Evolutionary conservation across 768 basidiomycete species (phyloP).

Genomic region (Boletus fagicola): DNA sequence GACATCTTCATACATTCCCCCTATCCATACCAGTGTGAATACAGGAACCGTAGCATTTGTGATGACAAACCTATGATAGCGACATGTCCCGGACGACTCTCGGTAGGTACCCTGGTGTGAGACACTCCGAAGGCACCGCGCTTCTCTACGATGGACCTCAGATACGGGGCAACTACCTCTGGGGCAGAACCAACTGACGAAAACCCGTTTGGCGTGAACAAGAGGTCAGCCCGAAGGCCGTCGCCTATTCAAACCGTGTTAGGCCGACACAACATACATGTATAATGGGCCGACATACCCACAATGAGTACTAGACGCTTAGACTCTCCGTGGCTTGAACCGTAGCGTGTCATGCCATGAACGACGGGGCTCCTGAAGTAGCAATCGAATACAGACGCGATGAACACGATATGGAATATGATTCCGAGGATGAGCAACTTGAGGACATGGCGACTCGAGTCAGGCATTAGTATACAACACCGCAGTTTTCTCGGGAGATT

Average conservation of each 20-base stretch:
- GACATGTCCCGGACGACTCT: slow-evolving; percentile 85
- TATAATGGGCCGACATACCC: slow-evolving; percentile 43
- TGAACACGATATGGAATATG: slow-evolving; percentile 71
- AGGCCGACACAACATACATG: background rate
- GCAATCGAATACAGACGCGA: slow-evolving; percentile 77
- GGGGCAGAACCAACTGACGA: slow-evolving; percentile 48
- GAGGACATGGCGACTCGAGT: slow-evolving; percentile 23
- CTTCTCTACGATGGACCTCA: slow-evolving; percentile 62
- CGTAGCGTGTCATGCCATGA: slow-evolving; percentile 66
- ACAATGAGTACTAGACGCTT: slow-evolving; percentile 79
- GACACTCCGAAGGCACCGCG: slow-evolving; percentile 81
- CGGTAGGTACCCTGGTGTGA: slow-evolving; percentile 85
- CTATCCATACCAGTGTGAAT: slow-evolving; percentile 33
- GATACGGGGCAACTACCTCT: slow-evolving; percentile 67
- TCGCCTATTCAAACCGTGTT: slow-evolving; percentile 51
- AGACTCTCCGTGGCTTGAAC: slow-evolving; percentile 46
- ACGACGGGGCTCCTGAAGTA: slow-evolving; percentile 86
- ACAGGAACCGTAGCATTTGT: background rate
- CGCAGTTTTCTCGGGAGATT: background rate
- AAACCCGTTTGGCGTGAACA: slow-evolving; percentile 66
- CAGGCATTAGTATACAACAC: slow-evolving; percentile 13
- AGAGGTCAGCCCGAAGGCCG: slow-evolving; percentile 77
- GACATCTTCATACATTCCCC: slow-evolving; percentile 90
- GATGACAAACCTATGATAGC: slow-evolving; percentile 68
- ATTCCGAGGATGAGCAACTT: slow-evolving; percentile 63